Conservation (phyloP, 345 rosid genomes). For the Noccaea caerulescens region DNA sequence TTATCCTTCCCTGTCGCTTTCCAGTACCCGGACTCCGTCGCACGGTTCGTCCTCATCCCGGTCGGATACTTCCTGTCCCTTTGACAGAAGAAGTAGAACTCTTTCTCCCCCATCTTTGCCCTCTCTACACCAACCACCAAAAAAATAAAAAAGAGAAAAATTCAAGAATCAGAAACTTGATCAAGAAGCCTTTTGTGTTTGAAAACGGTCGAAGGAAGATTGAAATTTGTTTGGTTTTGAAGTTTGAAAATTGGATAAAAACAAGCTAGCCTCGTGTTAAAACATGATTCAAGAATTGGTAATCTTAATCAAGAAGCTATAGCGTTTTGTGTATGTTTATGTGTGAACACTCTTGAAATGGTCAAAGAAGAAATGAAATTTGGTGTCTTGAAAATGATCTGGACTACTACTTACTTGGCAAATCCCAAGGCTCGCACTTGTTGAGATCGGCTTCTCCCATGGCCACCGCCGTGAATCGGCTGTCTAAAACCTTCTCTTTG, state of each 20-base stretch:
- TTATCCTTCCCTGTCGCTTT: conserved; percentile 98
- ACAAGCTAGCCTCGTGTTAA: conserved; percentile 9
- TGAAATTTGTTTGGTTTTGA: conserved; percentile 5
- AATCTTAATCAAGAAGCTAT: conserved; percentile 37
- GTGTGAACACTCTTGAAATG: conserved; percentile 32
- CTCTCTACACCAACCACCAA: conserved; percentile 50
- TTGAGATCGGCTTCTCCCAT: conserved; percentile 90
- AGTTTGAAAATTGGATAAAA: conserved; percentile 1
- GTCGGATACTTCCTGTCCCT: conserved; percentile 94
- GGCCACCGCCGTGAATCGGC: conserved; percentile 67
- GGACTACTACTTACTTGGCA: conserved; percentile 60
- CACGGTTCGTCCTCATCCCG: conserved; percentile 95
- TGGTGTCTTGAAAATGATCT: background rate
- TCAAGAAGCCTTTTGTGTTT: conserved; percentile 27
- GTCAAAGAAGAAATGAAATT: conserved; percentile 25
- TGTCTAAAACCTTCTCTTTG: conserved; percentile 64
- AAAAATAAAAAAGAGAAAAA: background rate
- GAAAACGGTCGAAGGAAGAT: conserved; percentile 21
- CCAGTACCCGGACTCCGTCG: conserved; percentile 94
- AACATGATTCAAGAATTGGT: conserved; percentile 15
- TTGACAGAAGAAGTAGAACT: conserved; percentile 92
- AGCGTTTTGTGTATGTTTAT: background rate
- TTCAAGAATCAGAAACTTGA: conserved; percentile 22
- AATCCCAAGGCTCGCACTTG: conserved; percentile 97
- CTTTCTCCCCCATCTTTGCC: conserved; percentile 97